These are phyloP conservation scores for Cydonia oblonga DNA, from an alignment of 331 rosid species.

Conservation along the genomic window DNA sequence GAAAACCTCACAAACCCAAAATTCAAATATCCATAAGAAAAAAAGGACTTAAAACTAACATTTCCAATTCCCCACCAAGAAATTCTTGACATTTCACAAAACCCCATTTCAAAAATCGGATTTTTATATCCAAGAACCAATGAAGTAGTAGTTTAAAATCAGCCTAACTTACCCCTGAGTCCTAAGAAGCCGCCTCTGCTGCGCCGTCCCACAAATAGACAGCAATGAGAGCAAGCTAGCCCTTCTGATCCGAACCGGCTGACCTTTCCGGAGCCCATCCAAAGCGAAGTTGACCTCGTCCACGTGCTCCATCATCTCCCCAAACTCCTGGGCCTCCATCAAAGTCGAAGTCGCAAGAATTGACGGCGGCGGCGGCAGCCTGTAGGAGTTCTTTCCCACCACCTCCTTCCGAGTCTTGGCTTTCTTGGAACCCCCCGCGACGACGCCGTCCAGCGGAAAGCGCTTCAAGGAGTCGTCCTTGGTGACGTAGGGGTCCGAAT, in stretches of 20 bases:
- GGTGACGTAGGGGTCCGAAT: conserved; percentile 43
- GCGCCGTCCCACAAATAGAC: conserved; percentile 59
- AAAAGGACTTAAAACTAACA: not conserved
- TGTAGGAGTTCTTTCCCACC: not conserved
- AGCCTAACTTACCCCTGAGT: conserved; percentile 62
- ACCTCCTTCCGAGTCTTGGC: conserved; percentile 14
- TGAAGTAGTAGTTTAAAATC: not conserved
- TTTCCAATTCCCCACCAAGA: not conserved
- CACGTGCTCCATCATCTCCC: conserved; percentile 90
- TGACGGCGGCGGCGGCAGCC: not conserved
- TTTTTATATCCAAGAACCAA: conserved; percentile 1
- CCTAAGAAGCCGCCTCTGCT: conserved; percentile 74
- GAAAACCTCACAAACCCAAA: not conserved
- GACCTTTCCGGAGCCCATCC: conserved; percentile 74
- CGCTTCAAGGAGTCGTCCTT: conserved; percentile 5
- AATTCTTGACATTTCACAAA: not conserved
- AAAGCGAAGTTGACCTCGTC: conserved; percentile 84
- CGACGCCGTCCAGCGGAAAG: conserved; percentile 24
- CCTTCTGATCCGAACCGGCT: conserved; percentile 83
- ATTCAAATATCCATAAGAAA: not conserved
- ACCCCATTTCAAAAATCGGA: not conserved
- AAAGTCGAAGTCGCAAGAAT: conserved; percentile 56
- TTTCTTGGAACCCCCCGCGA: conserved; percentile 35
- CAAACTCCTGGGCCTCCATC: conserved; percentile 92
- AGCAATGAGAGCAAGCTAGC: conserved; percentile 66